Base-by-base conservation (phyloP, 352 stramenopile genomes). In the Phytopythium aichiense region DNA sequence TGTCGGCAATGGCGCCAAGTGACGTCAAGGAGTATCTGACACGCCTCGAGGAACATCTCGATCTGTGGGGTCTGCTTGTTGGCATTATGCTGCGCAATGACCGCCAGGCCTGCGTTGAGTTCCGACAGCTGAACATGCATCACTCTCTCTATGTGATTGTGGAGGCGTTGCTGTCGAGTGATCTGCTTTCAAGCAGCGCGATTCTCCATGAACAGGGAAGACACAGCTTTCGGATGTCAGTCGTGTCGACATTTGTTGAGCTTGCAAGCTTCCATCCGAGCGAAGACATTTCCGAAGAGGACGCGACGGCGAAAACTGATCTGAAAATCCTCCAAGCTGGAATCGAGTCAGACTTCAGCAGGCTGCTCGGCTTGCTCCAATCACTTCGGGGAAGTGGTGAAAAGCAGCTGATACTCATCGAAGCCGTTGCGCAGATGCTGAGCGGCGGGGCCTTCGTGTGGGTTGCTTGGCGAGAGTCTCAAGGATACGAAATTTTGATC, bases 401-500 rank as follows among this genome's bases (percentile, higher is more conserved):
- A 55, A 71, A 72, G 1, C 80, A 90, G 63, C 58, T 65, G 2
- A 40, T 78, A 23, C 28, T 92, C 16, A 42, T 92, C 7, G 61
- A 66, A 5, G 57, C 77, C 16, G 68, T 90, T 18, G 77, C 74
- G 49, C 65, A 77, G 15, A 79, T 88, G 67, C 58, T 90, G 0
- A 65, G 66, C 53, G 79, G 77, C 22, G 65, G 66, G 5, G 43
- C 50, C 13, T 68, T 78, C 37, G 66, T 84, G 50, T 81, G 71
- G 61, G 40, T 61, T 15, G 64, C 78, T 8, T 90, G 80, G 79
- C 72, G 65, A 38, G 67, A 42, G 0, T 88, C 77, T 12, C 79
- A 89, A 54, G 84, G 79, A 9, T 72, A 87, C 38, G 79, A 88
- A 58, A 84, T 80, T 5, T 48, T 92, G 12, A 59, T 89, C 30